phyloP scores from a whole-genome alignment of 495 filamentous ascomycete species.

The Aspergillus affinis region DNA sequence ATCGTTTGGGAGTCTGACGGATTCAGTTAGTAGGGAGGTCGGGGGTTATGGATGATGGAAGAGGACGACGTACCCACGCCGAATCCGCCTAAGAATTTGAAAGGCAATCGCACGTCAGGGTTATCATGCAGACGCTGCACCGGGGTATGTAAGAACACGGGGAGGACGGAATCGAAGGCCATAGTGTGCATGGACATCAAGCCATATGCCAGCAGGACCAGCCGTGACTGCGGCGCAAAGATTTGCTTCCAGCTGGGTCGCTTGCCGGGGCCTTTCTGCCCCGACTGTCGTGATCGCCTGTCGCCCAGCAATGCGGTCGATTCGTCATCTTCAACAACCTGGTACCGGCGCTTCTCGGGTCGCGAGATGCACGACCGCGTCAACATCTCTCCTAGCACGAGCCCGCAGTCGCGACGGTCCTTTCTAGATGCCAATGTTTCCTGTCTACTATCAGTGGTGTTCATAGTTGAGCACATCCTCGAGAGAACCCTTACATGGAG shows the following conservation, averaged over 20 bases:
- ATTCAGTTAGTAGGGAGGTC: conserved; percentile 6
- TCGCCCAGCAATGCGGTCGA: conserved; percentile 34
- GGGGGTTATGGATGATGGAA: conserved; percentile 2
- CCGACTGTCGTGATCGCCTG: background rate
- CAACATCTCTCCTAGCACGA: conserved; percentile 58
- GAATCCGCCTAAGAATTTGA: conserved; percentile 78
- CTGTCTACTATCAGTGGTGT: conserved; percentile 25
- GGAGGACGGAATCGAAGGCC: conserved; percentile 76
- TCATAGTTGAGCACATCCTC: background rate
- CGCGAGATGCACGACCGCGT: conserved; percentile 28
- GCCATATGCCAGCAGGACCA: conserved; percentile 75
- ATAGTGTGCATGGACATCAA: conserved; percentile 74
- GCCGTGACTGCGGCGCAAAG: conserved; percentile 70
- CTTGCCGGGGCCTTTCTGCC: conserved; percentile 23
- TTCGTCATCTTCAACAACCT: conserved; percentile 37
- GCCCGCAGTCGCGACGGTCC: conserved; percentile 64
- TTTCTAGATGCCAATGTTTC: conserved; percentile 73
- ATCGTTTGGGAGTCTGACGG: conserved; percentile 59
- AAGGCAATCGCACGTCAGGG: conserved; percentile 62
- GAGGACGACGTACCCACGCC: conserved; percentile 49
- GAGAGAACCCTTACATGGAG: conserved; percentile 44
- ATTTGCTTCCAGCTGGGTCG: conserved; percentile 60
- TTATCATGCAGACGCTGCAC: conserved; percentile 51
- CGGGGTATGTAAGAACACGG: conserved; percentile 79
- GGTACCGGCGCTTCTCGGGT: conserved; percentile 17